Base-by-base conservation (phyloP, 139 green algal genomes). In the Coccomyxa sp. region DNA sequence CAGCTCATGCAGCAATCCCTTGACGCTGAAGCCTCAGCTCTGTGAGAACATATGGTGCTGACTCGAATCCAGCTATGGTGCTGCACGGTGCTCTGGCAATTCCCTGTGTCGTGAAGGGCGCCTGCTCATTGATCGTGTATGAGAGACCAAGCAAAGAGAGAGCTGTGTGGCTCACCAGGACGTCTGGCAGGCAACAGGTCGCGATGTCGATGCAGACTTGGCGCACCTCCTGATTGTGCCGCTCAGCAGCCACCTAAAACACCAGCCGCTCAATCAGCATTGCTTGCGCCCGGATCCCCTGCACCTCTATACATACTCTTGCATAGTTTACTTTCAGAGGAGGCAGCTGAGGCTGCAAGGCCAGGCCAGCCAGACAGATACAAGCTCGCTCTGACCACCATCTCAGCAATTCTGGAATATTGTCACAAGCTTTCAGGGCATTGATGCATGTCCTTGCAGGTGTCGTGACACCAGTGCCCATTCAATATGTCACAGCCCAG, bases 201-300 rank as follows among this genome's bases (percentile, higher is more conserved):
- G 78, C 78, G 24, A 81, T 39, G 36, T 77, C 39, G 18, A 74
- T 54, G 64, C 50, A 71, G 38, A 82, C 82, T n/a, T 69, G 31
- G 12, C 69, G 64, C 37, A 87, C 70, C 75, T 84, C 82, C 12
- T 74, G 75, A 33, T 79, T 84, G 44, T 38, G 71, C 18, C 79
- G 38, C 75, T 87, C 82, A 64, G 79, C 68, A 31, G 82, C 79
- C 12, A 84, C 78, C 78, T 82, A 71, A n/a, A n/a, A n/a, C n/a
- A n/a, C n/a, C n/a, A n/a, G n/a, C n/a, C n/a, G n/a, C n/a, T n/a
- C n/a, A n/a, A n/a, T n/a, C n/a, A n/a, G n/a, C n/a, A n/a, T n/a
- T n/a, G n/a, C n/a, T n/a, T n/a, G n/a, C n/a, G n/a, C n/a, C n/a
- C n/a, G n/a, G n/a, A n/a, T n/a, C n/a, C n/a, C n/a, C n/a, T n/a